These are phyloP conservation scores for Solanum okadae DNA, from an alignment of 257 asterid genomes.

Conservation along the genomic window DNA sequence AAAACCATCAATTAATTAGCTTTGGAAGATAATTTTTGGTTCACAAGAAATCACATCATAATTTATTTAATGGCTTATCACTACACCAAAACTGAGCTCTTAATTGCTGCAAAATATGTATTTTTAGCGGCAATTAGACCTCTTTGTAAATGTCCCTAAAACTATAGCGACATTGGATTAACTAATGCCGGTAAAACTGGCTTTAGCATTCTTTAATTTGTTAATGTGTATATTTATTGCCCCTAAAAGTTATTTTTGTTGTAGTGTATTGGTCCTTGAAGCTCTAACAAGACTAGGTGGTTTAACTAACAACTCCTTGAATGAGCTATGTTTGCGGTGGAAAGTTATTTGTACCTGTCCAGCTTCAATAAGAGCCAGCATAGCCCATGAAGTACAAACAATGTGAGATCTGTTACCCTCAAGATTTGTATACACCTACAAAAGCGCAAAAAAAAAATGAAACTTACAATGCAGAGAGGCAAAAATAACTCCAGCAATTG, in stretches of 20 bases:
- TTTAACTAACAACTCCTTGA: not conserved
- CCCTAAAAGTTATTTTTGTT: no score
- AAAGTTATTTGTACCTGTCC: not conserved
- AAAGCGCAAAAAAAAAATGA: not conserved
- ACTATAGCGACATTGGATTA: no score
- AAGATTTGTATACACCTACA: slow-evolving; percentile 1
- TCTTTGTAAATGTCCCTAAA: no score
- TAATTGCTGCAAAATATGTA: no score
- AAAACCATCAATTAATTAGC: not conserved
- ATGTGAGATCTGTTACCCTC: not conserved
- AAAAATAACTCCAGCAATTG: not conserved
- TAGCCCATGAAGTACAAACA: slow-evolving; percentile 2
- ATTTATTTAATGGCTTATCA: not conserved
- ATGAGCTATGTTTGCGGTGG: not conserved
- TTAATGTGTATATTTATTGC: no score
- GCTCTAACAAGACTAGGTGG: not conserved
- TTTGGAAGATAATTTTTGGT: not conserved
- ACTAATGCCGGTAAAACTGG: no score
- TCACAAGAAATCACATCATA: not conserved
- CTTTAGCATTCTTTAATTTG: no score
- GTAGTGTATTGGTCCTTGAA: not conserved
- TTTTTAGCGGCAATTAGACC: no score
- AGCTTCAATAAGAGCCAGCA: slow-evolving; percentile 5
- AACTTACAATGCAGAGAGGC: not conserved
- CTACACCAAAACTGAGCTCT: no score